A percentile compares a stretch with the other conserved stretches of the same genome.
Conservation (phyloP, 345 rosid species). For the Hibiscus trionum region DNA sequence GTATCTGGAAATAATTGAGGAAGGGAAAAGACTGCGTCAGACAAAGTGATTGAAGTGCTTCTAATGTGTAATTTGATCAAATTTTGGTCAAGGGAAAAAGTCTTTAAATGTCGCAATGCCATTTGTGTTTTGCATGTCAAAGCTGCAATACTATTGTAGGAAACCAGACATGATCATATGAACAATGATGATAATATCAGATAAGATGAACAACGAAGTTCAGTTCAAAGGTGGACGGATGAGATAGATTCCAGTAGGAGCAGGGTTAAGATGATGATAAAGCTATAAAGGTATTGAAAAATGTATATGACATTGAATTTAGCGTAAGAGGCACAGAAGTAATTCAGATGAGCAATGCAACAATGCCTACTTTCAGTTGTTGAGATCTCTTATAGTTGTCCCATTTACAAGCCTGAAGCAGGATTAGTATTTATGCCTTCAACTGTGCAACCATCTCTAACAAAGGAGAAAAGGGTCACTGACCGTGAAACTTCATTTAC, state of each 20-base stretch:
- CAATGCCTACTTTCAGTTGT: background rate
- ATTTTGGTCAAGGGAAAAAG: background rate
- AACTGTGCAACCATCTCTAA: background rate
- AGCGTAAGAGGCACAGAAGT: background rate
- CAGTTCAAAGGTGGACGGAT: background rate
- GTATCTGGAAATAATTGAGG: background rate
- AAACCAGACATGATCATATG: background rate
- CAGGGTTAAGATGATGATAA: background rate
- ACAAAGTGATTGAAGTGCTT: background rate
- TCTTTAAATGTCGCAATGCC: background rate
- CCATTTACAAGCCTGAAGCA: background rate
- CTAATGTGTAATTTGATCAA: background rate
- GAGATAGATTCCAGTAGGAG: background rate
- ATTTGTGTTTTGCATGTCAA: background rate
- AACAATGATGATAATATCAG: background rate
- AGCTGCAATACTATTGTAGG: background rate
- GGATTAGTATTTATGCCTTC: background rate
- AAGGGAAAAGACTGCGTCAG: background rate
- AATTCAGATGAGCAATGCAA: background rate
- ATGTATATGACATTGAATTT: background rate
- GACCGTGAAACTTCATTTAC: background rate
- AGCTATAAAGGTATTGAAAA: background rate
- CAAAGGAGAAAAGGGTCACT: background rate
- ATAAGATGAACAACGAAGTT: background rate
- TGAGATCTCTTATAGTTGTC: background rate